Conservation (phyloP, 441 rosid species). For the Populus hybrid region DNA sequence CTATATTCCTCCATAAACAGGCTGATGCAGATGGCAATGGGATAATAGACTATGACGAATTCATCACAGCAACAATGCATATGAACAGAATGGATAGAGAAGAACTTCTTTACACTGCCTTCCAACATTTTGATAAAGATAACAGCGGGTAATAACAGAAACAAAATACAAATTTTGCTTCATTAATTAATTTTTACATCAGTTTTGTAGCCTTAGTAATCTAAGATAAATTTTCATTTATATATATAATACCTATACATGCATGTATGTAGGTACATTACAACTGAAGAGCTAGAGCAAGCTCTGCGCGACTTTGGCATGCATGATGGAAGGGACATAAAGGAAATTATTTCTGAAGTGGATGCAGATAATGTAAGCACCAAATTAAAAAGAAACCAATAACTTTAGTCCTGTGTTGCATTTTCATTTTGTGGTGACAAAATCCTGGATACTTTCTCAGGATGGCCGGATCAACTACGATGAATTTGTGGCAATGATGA, state of each 20-base stretch:
- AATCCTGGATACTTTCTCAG: constrained; percentile 7
- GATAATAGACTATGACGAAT: constrained; percentile 84
- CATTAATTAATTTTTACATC: too few species aligned
- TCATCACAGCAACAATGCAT: constrained; percentile 93
- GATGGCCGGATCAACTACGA: constrained; percentile 85
- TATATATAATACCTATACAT: not conserved
- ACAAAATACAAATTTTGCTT: not conserved
- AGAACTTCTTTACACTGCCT: constrained; percentile 88
- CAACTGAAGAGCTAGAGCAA: constrained; percentile 90
- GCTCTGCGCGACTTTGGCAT: constrained; percentile 77
- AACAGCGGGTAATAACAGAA: constrained; percentile 67
- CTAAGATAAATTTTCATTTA: not conserved
- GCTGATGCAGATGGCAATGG: constrained; percentile 97
- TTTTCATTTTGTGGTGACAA: not conserved
- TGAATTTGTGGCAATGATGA: constrained; percentile 88
- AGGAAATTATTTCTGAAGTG: constrained; percentile 78
- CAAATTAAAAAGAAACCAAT: not conserved
- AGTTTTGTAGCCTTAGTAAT: not conserved
- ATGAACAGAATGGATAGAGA: constrained; percentile 85
- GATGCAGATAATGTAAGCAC: constrained; percentile 53
- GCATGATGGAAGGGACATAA: constrained; percentile 71
- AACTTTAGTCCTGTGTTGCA: not conserved
- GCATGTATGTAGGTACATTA: constrained; percentile 47
- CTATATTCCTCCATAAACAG: constrained; percentile 24
- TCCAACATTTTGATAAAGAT: constrained; percentile 94